Base-by-base conservation (phyloP, 768 basidiomycete species). In the Boletus huronensis region DNA sequence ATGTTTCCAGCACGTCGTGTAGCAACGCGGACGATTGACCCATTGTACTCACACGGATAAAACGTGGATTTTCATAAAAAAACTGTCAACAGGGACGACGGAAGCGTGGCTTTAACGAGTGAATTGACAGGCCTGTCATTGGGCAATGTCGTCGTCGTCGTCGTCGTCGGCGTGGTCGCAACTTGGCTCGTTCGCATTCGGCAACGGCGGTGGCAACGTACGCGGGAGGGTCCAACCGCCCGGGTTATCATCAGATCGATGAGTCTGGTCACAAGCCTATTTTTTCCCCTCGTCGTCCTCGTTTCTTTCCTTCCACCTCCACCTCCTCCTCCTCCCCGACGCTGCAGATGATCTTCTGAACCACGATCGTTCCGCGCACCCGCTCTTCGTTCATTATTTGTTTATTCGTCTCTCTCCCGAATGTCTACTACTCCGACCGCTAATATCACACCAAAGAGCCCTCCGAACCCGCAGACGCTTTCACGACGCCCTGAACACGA, bases 391-490 rank as follows among this genome's bases (percentile, higher is more conserved):
- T 67, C 68, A 39, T 64, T 68, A 55, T 59, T 64, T 59, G 55
- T 59, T 68, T 67, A 58, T 63, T 62, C 57, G 34, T 44, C 54
- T 44, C 7, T 38, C 54, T 53, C 41, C 58, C 63, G 53, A 55
- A 70, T 70, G 63, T 47, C 68, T 35, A 31, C 58, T 57, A 54
- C 66, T 57, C 61, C 63, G 23, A 45, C 64, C 46, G 45, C 54
- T 68, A 60, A 66, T 66, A 64, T 54, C 60, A 29, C 58, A 25
- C 55, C 66, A 45, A 55, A 58, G 43, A 35, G 44, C 52, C 23
- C 64, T 31, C 48, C 52, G 48, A 51, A 42, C 46, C 14, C 25
- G 9, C 55, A 53, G 40, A 10, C 42, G 19, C 57, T 57, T 44
- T 58, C 65, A 62, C 62, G 60, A 64, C 63, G 10, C 53, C 31